phyloP scores from a whole-genome alignment of 495 filamentous ascomycete species.

The Durotheca rogersii region DNA sequence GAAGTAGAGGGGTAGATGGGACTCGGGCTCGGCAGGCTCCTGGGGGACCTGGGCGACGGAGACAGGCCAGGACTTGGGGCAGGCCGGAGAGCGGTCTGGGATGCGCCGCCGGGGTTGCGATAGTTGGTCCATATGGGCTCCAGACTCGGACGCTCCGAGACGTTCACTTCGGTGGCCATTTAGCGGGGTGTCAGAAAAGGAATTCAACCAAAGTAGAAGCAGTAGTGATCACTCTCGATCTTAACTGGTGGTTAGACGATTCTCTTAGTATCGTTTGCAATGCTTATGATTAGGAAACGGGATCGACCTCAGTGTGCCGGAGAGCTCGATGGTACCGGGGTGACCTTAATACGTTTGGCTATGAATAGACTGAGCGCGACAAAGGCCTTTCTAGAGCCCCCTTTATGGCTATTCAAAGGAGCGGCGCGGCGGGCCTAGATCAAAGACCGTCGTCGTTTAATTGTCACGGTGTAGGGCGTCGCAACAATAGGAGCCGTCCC shows the following conservation, averaged over 20 bases:
- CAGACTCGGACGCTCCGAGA: slow-evolving; percentile 37
- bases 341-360: slow-evolving; percentile 14
- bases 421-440: not conserved
- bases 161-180: slow-evolving; percentile 33
- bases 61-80: slow-evolving; percentile 33
- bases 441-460: slow-evolving; percentile 8
- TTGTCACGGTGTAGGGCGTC: not conserved
- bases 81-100: slow-evolving; percentile 24
- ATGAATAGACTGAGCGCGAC: slow-evolving; percentile 22
- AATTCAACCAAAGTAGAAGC: no score
- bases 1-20: slow-evolving; percentile 40
- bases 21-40: slow-evolving; percentile 39
- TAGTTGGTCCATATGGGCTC: slow-evolving; percentile 42
- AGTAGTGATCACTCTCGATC: no score
- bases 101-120: slow-evolving; percentile 11
- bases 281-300: no score
- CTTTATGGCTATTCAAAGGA: slow-evolving; percentile 9
- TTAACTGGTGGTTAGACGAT: no score
- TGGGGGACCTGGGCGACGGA: slow-evolving; percentile 34
- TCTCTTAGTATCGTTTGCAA: no score
- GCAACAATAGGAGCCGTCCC: slow-evolving; percentile 5
- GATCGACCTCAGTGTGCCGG: no score
- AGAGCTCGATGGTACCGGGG: no score
- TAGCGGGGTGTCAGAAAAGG: not conserved
- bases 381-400: slow-evolving; percentile 9